Evolutionary conservation across 2,329 filamentous ascomycete genomes (phyloP), one percentile per base, ranked within the genome.

Genomic region (Monosporascus ibericus): DNA sequence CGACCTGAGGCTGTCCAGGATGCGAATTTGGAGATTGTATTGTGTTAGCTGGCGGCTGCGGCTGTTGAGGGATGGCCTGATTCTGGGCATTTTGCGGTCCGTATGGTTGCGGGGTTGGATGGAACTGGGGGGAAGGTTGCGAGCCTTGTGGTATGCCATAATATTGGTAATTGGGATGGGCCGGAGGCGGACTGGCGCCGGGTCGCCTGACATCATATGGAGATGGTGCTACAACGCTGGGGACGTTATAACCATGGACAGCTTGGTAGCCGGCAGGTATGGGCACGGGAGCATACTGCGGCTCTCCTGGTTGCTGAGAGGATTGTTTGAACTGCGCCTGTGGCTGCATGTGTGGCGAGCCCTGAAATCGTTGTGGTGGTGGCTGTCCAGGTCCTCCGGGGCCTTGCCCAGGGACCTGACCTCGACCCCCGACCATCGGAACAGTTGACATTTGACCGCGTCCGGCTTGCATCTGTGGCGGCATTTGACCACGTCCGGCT

Each of bases 211-310:
- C 50, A 15, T 66, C 59, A 36, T 68, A 67, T 17, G 65, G 63
- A 11, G 64, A 66, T 30, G 57, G 54, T 25, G 60, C 63, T 24
- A 64, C 25, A 52, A 55, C 61, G 34, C 54, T 57, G 4, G 61
- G 57, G 15, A 58, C 50, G 11, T 63, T 64, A 48, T 68, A 68
- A 1, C 65, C 65, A 50, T 65, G 64, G 27, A 68, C 66, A 17
- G 65, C 61, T n/a, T 66, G 54, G 46, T 68, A 68, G 7, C 65
- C 64, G 6, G 55, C 57, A 6, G 66, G 66, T 22, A 68, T 68
- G 20, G 66, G 66, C 3, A 68, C 65, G 44, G 59, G 54, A 40
- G 61, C 65, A 47, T 68, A 68, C 15, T 61, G 59, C 3, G 58
- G 62, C 47, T 66, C 64, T 52, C 6, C 38, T 42, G 46, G 49